phyloP scores from a whole-genome alignment of 2,329 filamentous ascomycete species.

The Cladosporium sp. region DNA sequence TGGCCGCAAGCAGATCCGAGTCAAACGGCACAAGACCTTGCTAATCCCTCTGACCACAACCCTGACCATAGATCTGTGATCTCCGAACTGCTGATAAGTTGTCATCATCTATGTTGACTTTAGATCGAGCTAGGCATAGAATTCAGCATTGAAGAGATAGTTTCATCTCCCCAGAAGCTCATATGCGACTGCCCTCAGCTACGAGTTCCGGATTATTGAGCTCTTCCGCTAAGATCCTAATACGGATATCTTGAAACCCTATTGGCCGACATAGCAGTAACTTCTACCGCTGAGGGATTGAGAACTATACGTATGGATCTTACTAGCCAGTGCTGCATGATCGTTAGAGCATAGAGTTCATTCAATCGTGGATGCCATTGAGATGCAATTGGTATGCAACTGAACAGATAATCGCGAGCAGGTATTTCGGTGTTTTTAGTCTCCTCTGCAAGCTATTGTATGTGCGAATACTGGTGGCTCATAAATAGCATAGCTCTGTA shows the following conservation, averaged over 20 bases:
- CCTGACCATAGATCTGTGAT: not conserved
- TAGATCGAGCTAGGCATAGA: not conserved
- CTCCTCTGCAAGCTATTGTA: too few species aligned
- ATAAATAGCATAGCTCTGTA: not conserved
- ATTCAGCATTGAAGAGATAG: not conserved
- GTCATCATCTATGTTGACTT: not conserved
- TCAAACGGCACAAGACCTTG: not conserved
- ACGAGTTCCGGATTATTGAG: not conserved
- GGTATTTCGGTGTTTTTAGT: not conserved
- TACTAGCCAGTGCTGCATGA: not conserved
- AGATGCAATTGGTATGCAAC: not conserved
- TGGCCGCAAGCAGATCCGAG: not conserved
- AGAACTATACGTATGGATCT: not conserved
- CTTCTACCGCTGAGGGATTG: not conserved
- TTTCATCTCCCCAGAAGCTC: not conserved
- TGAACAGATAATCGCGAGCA: not conserved
- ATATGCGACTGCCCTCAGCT: not conserved
- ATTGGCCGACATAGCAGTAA: not conserved
- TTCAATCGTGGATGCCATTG: not conserved
- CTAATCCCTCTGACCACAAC: not conserved
- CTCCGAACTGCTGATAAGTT: not conserved
- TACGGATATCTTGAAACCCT: not conserved
- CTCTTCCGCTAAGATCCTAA: not conserved
- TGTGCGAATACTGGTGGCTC: too few species aligned
- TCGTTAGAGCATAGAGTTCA: not conserved